These are phyloP conservation scores for Oryza officinalis DNA, from an alignment of 176 grass and related monocot species.

Conservation along the genomic window DNA sequence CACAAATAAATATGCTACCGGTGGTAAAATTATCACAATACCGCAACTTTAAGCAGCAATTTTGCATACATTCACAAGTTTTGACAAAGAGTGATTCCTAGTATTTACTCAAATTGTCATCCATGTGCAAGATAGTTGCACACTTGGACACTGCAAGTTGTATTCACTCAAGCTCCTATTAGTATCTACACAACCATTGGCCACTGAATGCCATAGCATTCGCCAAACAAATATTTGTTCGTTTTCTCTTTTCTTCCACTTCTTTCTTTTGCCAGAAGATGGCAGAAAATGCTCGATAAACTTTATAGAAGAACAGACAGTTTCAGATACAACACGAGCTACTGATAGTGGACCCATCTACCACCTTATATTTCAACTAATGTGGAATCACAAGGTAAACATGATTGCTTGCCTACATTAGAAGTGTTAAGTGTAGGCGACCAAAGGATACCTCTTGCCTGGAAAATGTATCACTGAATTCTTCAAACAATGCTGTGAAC, in stretches of 20 bases:
- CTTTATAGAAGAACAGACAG: constrained; percentile 9
- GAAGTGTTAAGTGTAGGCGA: neutral
- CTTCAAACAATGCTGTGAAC: constrained; percentile 78
- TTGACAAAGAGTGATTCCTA: neutral
- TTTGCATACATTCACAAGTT: neutral
- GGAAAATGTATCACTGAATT: constrained; percentile 77
- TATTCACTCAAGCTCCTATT: constrained; percentile 5
- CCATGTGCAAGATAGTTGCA: constrained; percentile 15
- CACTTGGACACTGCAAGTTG: neutral
- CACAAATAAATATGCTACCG: neutral
- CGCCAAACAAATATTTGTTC: neutral
- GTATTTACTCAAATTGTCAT: neutral
- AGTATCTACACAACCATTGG: neutral
- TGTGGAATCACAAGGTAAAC: neutral
- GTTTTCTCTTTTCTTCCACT: neutral
- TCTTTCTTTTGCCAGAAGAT: neutral
- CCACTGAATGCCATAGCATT: neutral
- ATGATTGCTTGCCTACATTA: neutral
- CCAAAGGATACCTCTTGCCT: constrained; percentile 67
- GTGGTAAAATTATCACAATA: neutral
- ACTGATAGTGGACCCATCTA: neutral
- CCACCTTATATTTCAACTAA: neutral
- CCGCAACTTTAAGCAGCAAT: neutral
- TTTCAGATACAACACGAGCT: neutral
- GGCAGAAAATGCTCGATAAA: neutral